A percentile compares a stretch with the other conserved stretches of the same genome.
Conservation (phyloP, 139 green algal species). For the Closterium sp. region DNA sequence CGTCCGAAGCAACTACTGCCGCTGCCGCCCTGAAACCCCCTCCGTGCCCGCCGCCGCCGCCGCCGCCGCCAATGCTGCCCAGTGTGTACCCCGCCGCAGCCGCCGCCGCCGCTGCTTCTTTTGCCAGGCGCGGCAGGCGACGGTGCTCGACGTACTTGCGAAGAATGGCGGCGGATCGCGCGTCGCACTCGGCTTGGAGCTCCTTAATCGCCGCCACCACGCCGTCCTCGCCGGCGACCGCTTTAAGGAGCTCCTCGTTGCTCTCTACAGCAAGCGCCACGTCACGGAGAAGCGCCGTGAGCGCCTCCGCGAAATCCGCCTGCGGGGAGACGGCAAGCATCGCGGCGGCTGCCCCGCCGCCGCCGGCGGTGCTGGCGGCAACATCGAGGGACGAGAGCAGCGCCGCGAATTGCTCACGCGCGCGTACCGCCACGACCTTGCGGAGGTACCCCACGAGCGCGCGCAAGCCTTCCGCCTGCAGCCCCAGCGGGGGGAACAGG, state of each 20-base stretch:
- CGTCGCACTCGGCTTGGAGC: constrained; percentile 73
- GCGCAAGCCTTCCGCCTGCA: constrained; percentile 70
- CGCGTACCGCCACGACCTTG: constrained; percentile 53
- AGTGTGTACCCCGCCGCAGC: background rate
- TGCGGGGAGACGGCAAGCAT: background rate
- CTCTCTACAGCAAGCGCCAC: constrained; percentile 76
- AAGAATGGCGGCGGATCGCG: constrained; percentile 64
- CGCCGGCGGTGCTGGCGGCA: constrained; percentile 2
- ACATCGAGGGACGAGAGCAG: constrained; percentile 54
- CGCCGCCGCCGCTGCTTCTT: constrained; percentile 53
- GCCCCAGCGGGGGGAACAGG: constrained; percentile 76
- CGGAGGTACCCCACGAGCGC: constrained; percentile 65
- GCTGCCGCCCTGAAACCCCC: background rate
- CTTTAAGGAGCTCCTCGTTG: constrained; percentile 68
- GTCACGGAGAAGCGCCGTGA: constrained; percentile 78
- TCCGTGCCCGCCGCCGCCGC: background rate
- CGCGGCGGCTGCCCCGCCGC: background rate
- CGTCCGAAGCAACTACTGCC: background rate
- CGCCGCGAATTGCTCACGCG: constrained; percentile 60
- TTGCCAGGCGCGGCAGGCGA: constrained; percentile 63
- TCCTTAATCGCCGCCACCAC: constrained; percentile 62
- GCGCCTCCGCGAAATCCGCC: constrained; percentile 64
- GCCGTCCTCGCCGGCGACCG: constrained; percentile 70
- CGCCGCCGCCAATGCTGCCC: background rate
- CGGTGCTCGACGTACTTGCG: constrained; percentile 73